These are phyloP conservation scores for Thuidium tamariscinum DNA, from an alignment of 225 moss, liverwort and hornwort species.

Conservation along the genomic window DNA sequence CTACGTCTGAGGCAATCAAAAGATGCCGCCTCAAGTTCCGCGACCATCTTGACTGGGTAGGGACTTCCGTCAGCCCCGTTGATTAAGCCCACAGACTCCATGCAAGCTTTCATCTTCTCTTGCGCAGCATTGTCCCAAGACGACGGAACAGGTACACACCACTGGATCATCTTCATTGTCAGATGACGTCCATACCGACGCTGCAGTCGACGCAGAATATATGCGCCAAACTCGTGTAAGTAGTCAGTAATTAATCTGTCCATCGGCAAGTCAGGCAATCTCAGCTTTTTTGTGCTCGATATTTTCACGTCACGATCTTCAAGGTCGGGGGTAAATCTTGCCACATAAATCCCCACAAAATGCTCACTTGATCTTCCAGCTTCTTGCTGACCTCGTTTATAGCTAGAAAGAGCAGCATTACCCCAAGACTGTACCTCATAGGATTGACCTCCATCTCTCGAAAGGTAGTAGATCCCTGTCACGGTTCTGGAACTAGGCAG, in stretches of 20 bases:
- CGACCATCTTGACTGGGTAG: no score
- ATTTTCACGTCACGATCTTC: not conserved
- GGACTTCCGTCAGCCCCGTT: not conserved
- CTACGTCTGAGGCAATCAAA: not conserved
- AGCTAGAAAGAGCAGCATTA: not conserved
- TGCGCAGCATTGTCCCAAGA: slow-evolving; percentile 4
- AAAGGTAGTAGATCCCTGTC: not conserved
- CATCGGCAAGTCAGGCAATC: not conserved
- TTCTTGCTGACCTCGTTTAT: not conserved
- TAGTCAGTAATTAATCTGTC: slow-evolving; percentile 17
- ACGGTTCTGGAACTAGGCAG: not conserved
- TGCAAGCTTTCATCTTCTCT: not conserved
- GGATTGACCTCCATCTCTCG: not conserved
- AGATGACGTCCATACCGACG: no score
- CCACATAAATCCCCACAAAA: not conserved
- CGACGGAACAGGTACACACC: slow-evolving; percentile 7
- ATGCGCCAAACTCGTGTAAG: not conserved
- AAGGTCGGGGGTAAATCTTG: slow-evolving; percentile 21
- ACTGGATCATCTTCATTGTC: not conserved
- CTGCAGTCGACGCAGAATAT: not conserved
- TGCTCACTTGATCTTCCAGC: not conserved
- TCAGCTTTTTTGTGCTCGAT: not conserved
- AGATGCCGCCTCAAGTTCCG: not conserved
- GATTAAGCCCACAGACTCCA: slow-evolving; percentile 10
- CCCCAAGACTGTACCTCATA: slow-evolving; percentile 5